Percentiles rank a stretch among this genome's conserved stretches.
Evolutionary conservation across 306 rosid genomes (phyloP).

Genomic region (Cucurbita ficifolia): DNA sequence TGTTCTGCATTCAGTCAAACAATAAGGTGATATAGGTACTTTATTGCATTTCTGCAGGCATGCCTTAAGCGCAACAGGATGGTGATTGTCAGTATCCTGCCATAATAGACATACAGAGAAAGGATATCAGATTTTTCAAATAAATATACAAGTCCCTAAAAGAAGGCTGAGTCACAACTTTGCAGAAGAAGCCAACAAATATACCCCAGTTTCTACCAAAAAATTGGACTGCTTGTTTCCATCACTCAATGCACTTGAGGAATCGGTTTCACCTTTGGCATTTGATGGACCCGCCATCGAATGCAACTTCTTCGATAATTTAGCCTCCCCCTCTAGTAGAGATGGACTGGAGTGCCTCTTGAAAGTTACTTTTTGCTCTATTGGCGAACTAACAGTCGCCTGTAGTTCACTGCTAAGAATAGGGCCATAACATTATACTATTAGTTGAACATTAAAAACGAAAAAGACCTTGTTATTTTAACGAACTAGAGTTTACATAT

Average conservation of each 20-base stretch:
- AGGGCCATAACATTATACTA: neutral
- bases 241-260: slow-evolving; percentile 9
- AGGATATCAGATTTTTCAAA: neutral
- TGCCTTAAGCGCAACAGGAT: slow-evolving; percentile 20
- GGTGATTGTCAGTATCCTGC: slow-evolving; percentile 32
- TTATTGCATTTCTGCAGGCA: slow-evolving; percentile 47
- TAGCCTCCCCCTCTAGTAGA: slow-evolving; percentile 21
- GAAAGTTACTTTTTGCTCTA: slow-evolving; percentile 32
- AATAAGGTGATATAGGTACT: slow-evolving; percentile 28
- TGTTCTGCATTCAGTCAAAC: slow-evolving; percentile 37
- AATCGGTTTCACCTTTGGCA: slow-evolving; percentile 19
- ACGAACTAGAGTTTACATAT: neutral
- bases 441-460: neutral
- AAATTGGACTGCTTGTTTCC: slow-evolving; percentile 21
- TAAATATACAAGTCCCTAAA: slow-evolving; percentile 1
- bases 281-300: slow-evolving; percentile 12
- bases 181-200: slow-evolving; percentile 12
- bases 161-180: neutral
- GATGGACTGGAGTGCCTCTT: slow-evolving; percentile 24
- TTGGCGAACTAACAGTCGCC: slow-evolving; percentile 15
- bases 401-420: slow-evolving; percentile 29
- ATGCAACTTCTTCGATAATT: slow-evolving; percentile 23
- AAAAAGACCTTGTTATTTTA: neutral
- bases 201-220: slow-evolving; percentile 23
- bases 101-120: slow-evolving; percentile 7